phyloP scores from a whole-genome alignment of 306 rosid genomes.

The Cucurbita maxima region DNA sequence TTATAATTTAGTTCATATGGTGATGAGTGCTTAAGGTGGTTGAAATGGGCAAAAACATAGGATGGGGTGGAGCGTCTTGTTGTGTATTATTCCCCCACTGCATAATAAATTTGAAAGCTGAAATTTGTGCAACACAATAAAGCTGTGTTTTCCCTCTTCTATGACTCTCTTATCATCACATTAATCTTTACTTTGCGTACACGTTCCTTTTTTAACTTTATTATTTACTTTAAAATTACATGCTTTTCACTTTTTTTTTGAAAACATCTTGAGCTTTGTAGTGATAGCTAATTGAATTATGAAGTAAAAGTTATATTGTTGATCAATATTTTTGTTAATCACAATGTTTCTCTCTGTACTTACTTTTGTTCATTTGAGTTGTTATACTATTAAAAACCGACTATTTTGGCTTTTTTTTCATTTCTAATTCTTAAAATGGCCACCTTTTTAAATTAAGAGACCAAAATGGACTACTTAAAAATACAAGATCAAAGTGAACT shows the following conservation, averaged over 20 bases:
- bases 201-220: not conserved
- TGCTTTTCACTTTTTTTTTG: not conserved
- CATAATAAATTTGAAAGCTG: not conserved
- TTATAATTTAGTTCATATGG: not conserved
- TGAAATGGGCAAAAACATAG: not conserved
- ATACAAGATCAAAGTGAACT: too few species aligned
- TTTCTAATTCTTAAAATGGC: too few species aligned
- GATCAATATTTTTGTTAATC: too few species aligned
- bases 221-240: not conserved
- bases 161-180: not conserved
- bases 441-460: too few species aligned
- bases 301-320: too few species aligned
- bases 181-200: not conserved
- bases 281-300: too few species aligned
- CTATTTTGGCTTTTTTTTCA: too few species aligned
- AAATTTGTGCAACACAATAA: not conserved
- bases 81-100: not conserved
- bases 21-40: not conserved
- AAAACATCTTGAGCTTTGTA: not conserved
- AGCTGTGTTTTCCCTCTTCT: not conserved
- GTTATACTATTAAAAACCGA: too few species aligned
- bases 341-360: too few species aligned
- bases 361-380: too few species aligned
- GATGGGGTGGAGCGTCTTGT: not conserved
- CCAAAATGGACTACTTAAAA: too few species aligned